A percentile compares a stretch with the other conserved stretches of the same genome.
Evolutionary conservation across 805 yeast genomes (phyloP).

Genomic region (Wickerhamomyces strasburgensis): DNA sequence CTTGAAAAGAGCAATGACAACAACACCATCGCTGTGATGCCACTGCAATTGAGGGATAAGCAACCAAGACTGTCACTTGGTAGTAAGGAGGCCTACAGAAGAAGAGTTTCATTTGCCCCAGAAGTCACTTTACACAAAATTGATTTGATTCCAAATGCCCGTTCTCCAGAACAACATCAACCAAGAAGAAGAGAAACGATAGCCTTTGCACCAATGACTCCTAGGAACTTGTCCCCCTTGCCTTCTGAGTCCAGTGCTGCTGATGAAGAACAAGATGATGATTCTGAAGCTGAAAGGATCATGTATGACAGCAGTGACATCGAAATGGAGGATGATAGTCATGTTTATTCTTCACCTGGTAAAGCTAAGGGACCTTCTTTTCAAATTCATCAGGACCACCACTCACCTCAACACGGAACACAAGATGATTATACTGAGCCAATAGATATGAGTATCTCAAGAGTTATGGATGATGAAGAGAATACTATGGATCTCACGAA

Average conservation of each 20-base stretch:
- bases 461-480: slow-evolving; percentile 13
- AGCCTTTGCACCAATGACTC: slow-evolving; percentile 18
- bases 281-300: slow-evolving; percentile 16
- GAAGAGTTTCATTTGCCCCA: slow-evolving; percentile 28
- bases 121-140: slow-evolving; percentile 28
- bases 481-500: slow-evolving; percentile 26
- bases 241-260: slow-evolving; percentile 2
- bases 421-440: slow-evolving; percentile 15
- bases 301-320: slow-evolving; percentile 24
- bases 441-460: slow-evolving; percentile 19
- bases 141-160: slow-evolving; percentile 16
- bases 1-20: slow-evolving; percentile 10
- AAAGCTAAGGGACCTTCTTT: slow-evolving; percentile 10
- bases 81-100: slow-evolving; percentile 16
- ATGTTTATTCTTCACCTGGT: slow-evolving; percentile 21
- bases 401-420: neutral
- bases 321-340: slow-evolving; percentile 24
- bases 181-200: slow-evolving; percentile 27
- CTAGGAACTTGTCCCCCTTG: slow-evolving; percentile 7
- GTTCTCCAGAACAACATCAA: slow-evolving; percentile 13
- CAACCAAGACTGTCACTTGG: slow-evolving; percentile 7
- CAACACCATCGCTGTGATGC: slow-evolving; percentile 13
- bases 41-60: slow-evolving; percentile 15
- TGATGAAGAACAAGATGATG: neutral
- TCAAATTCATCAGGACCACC: slow-evolving; percentile 17